phyloP scores from a whole-genome alignment of 192 early-diverging fungal species.

The Coemansia nantahalensis region DNA sequence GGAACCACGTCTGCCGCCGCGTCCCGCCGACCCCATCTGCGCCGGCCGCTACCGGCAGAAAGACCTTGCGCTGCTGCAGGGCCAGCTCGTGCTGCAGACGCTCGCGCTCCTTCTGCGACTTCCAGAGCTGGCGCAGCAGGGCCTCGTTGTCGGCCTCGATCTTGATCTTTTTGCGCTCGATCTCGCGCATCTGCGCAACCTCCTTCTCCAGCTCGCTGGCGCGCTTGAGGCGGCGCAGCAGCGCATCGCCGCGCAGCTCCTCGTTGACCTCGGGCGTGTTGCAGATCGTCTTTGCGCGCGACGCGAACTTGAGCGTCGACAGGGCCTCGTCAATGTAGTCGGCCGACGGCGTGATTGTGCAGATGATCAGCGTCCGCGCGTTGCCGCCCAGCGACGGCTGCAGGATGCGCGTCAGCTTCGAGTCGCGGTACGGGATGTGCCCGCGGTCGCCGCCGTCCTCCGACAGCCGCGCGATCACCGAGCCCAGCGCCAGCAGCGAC shows the following conservation, averaged over 20 bases:
- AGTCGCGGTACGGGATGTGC: slow-evolving; percentile 97
- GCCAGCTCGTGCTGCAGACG: slow-evolving; percentile 49
- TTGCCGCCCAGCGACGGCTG: slow-evolving; percentile 91
- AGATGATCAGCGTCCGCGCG: slow-evolving; percentile 86
- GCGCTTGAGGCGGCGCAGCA: slow-evolving; percentile 46
- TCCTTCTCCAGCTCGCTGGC: slow-evolving; percentile 52
- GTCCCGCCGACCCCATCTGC: background rate
- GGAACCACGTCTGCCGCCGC: slow-evolving; percentile 55
- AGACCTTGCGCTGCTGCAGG: slow-evolving; percentile 31
- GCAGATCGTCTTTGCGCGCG: slow-evolving; percentile 84
- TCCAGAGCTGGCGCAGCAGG: slow-evolving; percentile 48
- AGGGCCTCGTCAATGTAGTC: slow-evolving; percentile 80
- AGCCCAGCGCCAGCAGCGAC: slow-evolving; percentile 83
- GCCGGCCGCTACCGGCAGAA: slow-evolving; percentile 15
- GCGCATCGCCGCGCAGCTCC: slow-evolving; percentile 52
- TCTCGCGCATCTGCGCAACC: slow-evolving; percentile 52
- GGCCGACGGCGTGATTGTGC: slow-evolving; percentile 81
- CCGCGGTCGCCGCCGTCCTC: slow-evolving; percentile 56
- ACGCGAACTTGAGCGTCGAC: slow-evolving; percentile 95
- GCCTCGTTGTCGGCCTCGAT: slow-evolving; percentile 52
- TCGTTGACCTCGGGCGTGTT: slow-evolving; percentile 81
- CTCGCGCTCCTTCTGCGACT: slow-evolving; percentile 48
- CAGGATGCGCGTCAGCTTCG: slow-evolving; percentile 91
- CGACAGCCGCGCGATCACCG: slow-evolving; percentile 89
- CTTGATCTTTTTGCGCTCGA: slow-evolving; percentile 48